Conservation (phyloP, 352 stramenopile species). For the Phytophthora gonapodyides region DNA sequence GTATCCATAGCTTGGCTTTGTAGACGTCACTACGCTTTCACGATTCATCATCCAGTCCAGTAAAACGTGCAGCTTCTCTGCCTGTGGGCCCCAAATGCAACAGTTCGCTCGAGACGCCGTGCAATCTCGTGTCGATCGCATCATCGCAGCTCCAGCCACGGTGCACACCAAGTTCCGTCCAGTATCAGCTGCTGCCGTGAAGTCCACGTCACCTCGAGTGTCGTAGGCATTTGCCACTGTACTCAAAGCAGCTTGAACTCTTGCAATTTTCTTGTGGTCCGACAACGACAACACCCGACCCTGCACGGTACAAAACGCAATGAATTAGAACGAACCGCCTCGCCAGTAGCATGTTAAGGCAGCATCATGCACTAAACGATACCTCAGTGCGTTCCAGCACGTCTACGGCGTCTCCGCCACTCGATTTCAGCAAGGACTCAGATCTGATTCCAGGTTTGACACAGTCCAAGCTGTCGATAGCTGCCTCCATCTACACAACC, state of each 20-base stretch:
- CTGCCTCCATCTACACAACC: conserved; percentile 43
- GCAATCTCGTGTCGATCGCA: conserved; percentile 49
- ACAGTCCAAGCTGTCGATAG: conserved; percentile 31
- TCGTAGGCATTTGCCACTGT: conserved; percentile 30
- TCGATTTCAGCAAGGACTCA: conserved; percentile 21
- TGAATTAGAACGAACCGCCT: conserved; percentile 10
- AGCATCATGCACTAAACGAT: conserved; percentile 2
- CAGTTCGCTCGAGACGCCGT: conserved; percentile 51
- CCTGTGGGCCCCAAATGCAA: conserved; percentile 57
- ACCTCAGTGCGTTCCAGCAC: conserved; percentile 24
- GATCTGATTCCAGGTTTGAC: conserved; percentile 25
- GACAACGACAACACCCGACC: conserved; percentile 41
- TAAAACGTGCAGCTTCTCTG: conserved; percentile 52
- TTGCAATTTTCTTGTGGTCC: conserved; percentile 71
- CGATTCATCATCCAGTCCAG: conserved; percentile 55
- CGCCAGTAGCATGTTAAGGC: background rate
- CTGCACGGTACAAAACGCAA: conserved; percentile 9
- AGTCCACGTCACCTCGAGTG: background rate
- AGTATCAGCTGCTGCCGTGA: background rate
- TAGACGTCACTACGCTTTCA: conserved; percentile 6
- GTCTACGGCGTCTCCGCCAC: conserved; percentile 8
- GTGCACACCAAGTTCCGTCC: conserved; percentile 52
- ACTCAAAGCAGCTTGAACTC: conserved; percentile 46
- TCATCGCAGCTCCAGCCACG: conserved; percentile 45
- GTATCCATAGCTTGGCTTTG: conserved; percentile 9